Evolutionary conservation across 2,329 filamentous ascomycete species (phyloP).

Genomic region (Coccinonectria pachysandricola): DNA sequence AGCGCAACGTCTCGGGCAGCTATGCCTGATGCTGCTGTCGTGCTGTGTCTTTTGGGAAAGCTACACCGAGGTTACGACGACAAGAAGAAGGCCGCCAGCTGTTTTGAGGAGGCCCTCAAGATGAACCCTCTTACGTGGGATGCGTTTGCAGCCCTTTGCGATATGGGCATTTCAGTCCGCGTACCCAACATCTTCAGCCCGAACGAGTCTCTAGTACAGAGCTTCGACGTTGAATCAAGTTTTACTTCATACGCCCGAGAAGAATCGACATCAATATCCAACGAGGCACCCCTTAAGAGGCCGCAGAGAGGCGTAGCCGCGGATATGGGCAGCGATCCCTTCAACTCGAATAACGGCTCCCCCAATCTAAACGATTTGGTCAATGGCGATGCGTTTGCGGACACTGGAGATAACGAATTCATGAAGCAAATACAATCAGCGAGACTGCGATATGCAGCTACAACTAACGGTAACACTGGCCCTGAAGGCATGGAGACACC

Average conservation of each 20-base stretch:
- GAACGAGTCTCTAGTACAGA: constrained; percentile 42
- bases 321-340: constrained; percentile 37
- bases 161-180: constrained; percentile 72
- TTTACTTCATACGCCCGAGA: constrained; percentile 26
- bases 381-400: constrained; percentile 30
- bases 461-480: constrained; percentile 27
- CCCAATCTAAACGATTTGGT: constrained; percentile 31
- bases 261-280: constrained; percentile 20
- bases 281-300: constrained; percentile 34
- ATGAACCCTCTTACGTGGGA: constrained; percentile 97
- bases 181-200: constrained; percentile 80
- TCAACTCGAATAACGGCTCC: constrained; percentile 36
- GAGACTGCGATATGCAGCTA: constrained; percentile 33
- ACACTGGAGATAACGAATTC: constrained; percentile 42
- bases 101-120: constrained; percentile 81
- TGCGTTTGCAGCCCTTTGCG: constrained; percentile 80
- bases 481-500: constrained; percentile 56
- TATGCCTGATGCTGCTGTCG: constrained; percentile 71
- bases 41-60: constrained; percentile 78
- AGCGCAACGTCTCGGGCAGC: constrained; percentile 64
- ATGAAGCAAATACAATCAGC: constrained; percentile 45
- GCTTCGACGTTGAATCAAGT: constrained; percentile 30
- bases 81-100: constrained; percentile 72
- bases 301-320: constrained; percentile 27
- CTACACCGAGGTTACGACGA: constrained; percentile 75